Conservation (phyloP, 148 eudicot genomes). For the Fagopyrum tataricum region DNA sequence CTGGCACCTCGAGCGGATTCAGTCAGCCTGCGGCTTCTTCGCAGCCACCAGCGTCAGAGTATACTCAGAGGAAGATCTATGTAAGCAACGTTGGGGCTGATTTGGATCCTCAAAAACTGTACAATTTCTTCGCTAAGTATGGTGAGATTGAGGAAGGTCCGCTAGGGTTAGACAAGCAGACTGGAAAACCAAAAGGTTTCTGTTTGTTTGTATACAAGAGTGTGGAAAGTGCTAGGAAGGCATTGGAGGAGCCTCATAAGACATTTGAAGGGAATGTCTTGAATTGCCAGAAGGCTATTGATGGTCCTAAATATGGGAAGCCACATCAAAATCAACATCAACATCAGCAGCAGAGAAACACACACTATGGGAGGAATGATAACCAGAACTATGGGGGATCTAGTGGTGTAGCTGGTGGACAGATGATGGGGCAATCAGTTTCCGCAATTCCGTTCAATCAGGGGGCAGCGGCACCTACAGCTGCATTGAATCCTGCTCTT, state of each 20-base stretch:
- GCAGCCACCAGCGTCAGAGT: conserved; percentile 43
- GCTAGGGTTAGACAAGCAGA: conserved; percentile 69
- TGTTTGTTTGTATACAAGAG: conserved; percentile 72
- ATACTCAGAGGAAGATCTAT: conserved; percentile 84
- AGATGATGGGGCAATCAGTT: conserved; percentile 51
- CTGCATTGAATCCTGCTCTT: conserved; percentile 52
- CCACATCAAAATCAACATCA: conserved; percentile 22
- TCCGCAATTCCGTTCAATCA: conserved; percentile 36
- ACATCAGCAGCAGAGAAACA: conserved; percentile 29
- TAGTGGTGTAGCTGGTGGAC: conserved; percentile 31
- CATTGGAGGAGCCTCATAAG: conserved; percentile 90
- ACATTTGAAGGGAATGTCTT: conserved; percentile 61
- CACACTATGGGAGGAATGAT: conserved; percentile 48
- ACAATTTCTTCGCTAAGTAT: conserved; percentile 48
- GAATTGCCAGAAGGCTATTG: conserved; percentile 70
- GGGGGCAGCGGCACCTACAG: conserved; percentile 34
- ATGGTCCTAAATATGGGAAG: conserved; percentile 71
- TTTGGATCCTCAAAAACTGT: conserved; percentile 52
- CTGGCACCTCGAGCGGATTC: conserved; percentile 16
- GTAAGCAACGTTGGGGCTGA: conserved; percentile 85
- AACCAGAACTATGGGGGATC: conserved; percentile 39
- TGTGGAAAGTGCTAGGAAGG: conserved; percentile 59
- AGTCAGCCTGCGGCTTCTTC: conserved; percentile 14
- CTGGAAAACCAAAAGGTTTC: conserved; percentile 88
- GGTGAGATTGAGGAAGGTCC: conserved; percentile 99